Percentiles rank a stretch among this genome's conserved stretches.
Conservation (phyloP, 2,329 filamentous ascomycete species). For the Exophiala sp. region DNA sequence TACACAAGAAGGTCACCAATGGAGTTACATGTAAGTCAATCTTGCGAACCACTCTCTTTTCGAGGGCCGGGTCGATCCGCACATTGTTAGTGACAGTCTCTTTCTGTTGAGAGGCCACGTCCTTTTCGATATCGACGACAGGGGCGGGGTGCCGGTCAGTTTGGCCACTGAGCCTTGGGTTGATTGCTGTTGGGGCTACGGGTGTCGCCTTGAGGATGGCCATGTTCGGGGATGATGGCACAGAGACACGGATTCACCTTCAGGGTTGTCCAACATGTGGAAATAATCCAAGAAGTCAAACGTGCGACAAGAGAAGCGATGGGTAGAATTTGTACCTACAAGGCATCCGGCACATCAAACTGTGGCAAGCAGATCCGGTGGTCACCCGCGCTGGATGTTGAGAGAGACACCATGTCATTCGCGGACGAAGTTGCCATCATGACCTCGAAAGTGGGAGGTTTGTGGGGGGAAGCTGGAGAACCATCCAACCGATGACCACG, state of each 20-base stretch:
- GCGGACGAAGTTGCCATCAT: neutral
- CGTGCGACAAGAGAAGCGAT: no score
- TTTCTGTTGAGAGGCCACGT: neutral
- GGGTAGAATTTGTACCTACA: no score
- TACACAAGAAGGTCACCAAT: conserved; percentile 43
- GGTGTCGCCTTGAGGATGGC: neutral
- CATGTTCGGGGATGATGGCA: no score
- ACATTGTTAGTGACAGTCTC: neutral
- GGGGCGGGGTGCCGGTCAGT: neutral
- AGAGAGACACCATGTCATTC: no score
- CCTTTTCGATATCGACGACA: neutral
- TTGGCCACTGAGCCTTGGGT: neutral
- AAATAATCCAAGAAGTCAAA: no score
- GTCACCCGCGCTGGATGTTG: no score
- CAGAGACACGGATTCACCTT: neutral
- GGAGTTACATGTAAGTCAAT: conserved; percentile 56
- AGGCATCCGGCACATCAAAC: no score
- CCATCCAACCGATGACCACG: neutral
- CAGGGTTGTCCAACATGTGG: no score
- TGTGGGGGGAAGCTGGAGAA: neutral
- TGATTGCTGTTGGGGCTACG: neutral
- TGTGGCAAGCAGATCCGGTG: no score
- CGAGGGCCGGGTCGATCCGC: conserved; percentile 41
- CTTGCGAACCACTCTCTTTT: conserved; percentile 47
- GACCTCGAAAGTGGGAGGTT: neutral